Base-by-base conservation (phyloP, 108 stramenopile genomes). In the Skeletonema potamos region DNA sequence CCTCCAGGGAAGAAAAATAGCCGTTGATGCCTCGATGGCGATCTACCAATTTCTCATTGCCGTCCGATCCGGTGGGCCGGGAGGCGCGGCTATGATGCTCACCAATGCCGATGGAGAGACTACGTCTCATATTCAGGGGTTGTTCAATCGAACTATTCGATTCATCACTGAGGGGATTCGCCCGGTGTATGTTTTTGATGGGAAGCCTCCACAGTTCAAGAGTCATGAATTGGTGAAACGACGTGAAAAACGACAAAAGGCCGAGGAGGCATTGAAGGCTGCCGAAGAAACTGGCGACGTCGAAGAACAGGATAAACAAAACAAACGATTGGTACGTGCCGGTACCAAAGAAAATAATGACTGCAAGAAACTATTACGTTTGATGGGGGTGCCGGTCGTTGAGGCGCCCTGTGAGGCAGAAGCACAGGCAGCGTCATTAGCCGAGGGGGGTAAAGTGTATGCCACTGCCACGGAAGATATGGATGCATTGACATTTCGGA, bases 401-500 rank as follows among this genome's bases (percentile, higher is more conserved):
- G 46, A 82, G 43, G 98, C 98, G 6, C 98, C 99, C 2, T 97
- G 97, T 68, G 98, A 99, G 77, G 99, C 99, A 0, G 98, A 99
- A 79, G 99, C 99, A 0, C 96, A 99, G 77, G 98, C 98, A 15
- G 94, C 97, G n/a, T 89, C 87, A 8, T 78, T 99, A 63, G 91
- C 89, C 56, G 85, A 72, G 57, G 89, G 70, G 26, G 97, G 98
- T 6, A 78, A 90, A 41, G 97, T 98, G 6, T 98, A 87, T 57
- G 99, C 97, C n/a, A 90, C 93, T 13, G 98, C 89, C 12, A 99
- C 99, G 6, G 99, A 99, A 79, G 99, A 99, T 85, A 98, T 98
- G 98, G 99, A 99, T 73, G 96, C 97, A 17, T 80, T 99, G 74
- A 98, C 97, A 18, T 99, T 99, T 78, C 76, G 74, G 1, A 92